Evolutionary conservation across 805 yeast species (phyloP), one percentile per base, ranked within the genome.

Genomic region (Brettanomyces sp.): DNA sequence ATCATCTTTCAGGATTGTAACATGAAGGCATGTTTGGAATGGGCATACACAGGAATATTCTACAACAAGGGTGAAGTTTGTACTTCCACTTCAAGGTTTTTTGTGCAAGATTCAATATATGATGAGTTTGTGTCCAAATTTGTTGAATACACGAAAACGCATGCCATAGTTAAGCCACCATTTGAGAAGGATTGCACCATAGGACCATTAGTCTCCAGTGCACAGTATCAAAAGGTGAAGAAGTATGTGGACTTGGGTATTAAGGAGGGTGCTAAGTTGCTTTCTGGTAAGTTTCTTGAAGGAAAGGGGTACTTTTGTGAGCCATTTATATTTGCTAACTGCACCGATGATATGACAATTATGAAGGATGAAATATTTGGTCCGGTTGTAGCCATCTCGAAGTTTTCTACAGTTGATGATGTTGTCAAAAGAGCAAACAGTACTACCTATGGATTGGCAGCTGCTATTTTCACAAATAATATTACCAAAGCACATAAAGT

Each of bases 331-430:
- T 84, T 84, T 63, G 76, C 78, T 53, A 84, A 81, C 58, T 85
- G 82, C 51, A 70, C 65, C 4, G 82, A 80, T 62, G 74, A 75
- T 54, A 79, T 80, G 80, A 65, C 67, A 52, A 78, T 84, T 55
- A 79, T 77, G 49, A 74, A 66, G 56, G 90, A 84, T 57, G 93
- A 84, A 66, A 83, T 84, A 53, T 84, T 84, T 52, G 93, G 93
- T 44, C 93, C 93, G 36, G 89, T 84, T 48, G 85, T 82, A 43
- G 72, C 85, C 22, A 71, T 81, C 47, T 67, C 81, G 52, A 83
- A 81, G 65, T 84, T 84, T 67, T 67, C 67, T 56, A 75, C 81
- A 46, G 67, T 73, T 46, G 85, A 80, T 47, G 87, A 84, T 58
- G 89, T 72, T 47, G 70, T 83, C 47, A 65, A 66, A 42, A 67